These are phyloP conservation scores for Carpediemonas membranifera DNA, from an alignment of 78 protist species.

Conservation along the genomic window DNA sequence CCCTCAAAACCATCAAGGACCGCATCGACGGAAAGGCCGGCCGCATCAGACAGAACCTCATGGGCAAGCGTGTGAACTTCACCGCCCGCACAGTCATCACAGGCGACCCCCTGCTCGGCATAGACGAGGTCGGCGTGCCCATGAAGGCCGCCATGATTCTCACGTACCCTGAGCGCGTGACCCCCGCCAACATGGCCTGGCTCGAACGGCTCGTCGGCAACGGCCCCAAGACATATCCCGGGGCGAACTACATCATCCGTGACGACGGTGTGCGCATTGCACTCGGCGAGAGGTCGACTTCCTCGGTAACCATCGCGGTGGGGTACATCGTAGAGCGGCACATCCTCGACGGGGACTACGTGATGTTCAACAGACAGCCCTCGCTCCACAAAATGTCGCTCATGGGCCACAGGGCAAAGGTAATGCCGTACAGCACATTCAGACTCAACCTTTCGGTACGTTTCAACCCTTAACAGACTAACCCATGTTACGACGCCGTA, in stretches of 20 bases:
- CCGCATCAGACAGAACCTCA: conserved; percentile 90
- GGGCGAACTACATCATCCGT: conserved; percentile 55
- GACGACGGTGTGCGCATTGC: conserved; percentile 61
- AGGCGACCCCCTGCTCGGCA: conserved; percentile 6
- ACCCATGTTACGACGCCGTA: too few species aligned
- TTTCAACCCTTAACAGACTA: too few species aligned
- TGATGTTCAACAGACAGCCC: conserved; percentile 97
- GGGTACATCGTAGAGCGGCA: conserved; percentile 72
- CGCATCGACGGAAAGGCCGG: conserved; percentile 98
- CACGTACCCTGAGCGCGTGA: conserved; percentile 93
- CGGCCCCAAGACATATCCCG: conserved; percentile 73
- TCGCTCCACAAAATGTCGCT: conserved; percentile 97
- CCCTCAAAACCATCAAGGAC: conserved; percentile 85
- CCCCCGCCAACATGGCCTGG: conserved; percentile 67
- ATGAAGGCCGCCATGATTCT: conserved; percentile 80
- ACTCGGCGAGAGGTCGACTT: not conserved
- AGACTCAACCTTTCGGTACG: conserved; percentile 80
- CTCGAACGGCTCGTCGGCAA: conserved; percentile 35
- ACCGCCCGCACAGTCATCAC: conserved; percentile 98
- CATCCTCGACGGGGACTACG: conserved; percentile 74
- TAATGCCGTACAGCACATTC: conserved; percentile 90
- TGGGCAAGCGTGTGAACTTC: conserved; percentile 99
- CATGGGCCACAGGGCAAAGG: conserved; percentile 92
- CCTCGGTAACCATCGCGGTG: conserved; percentile 20
- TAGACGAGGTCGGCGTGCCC: conserved; percentile 91